phyloP scores from a whole-genome alignment of 345 rosid species.

The Laguncularia racemosa region DNA sequence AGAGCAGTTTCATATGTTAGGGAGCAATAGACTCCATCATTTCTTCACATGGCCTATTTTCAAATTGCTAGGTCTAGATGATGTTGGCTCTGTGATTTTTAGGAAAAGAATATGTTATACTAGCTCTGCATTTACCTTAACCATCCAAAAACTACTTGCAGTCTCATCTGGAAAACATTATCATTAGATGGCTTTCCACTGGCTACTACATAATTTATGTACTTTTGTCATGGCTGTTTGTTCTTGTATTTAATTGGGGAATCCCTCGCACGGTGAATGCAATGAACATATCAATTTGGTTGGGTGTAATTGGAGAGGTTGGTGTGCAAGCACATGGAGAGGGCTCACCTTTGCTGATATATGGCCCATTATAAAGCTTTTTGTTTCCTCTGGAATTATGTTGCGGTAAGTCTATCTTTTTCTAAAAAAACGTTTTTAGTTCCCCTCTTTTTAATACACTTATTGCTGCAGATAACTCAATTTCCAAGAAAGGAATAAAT shows the following conservation, averaged over 20 bases:
- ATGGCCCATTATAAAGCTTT: slow-evolving; percentile 21
- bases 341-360: slow-evolving; percentile 18
- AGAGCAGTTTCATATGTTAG: too few relatives aligned
- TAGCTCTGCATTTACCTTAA: not conserved
- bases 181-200: not conserved
- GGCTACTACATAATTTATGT: not conserved
- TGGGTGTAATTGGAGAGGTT: slow-evolving; percentile 5
- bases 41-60: too few relatives aligned
- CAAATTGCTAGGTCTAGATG: too few relatives aligned
- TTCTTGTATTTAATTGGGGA: slow-evolving; percentile 6
- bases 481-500: too few relatives aligned
- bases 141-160: not conserved
- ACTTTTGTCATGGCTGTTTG: not conserved
- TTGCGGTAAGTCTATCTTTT: slow-evolving; percentile 14
- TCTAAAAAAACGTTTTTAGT: too few relatives aligned
- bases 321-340: slow-evolving; percentile 19
- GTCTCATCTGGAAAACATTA: not conserved
- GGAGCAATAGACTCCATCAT: too few relatives aligned
- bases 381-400: slow-evolving; percentile 28
- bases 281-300: slow-evolving; percentile 10
- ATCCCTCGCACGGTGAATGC: slow-evolving; percentile 13
- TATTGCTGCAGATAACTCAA: too few relatives aligned
- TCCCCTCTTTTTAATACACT: too few relatives aligned
- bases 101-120: too few relatives aligned
- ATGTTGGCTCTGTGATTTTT: too few relatives aligned